phyloP scores from a whole-genome alignment of 1,284 basidiomycete genomes.

The Ustilago bromivora region DNA sequence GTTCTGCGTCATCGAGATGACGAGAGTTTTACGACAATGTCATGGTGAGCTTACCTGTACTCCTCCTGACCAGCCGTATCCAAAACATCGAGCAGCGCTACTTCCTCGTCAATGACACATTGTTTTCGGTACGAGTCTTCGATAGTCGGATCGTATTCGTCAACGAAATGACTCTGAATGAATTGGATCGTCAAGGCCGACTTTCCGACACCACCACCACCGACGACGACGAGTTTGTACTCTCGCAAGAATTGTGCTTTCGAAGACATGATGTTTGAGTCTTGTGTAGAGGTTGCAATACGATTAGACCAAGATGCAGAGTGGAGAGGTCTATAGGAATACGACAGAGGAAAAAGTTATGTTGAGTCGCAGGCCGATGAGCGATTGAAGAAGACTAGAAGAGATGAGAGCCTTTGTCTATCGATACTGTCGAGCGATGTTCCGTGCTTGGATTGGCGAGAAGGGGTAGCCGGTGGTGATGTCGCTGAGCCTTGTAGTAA shows the following conservation, averaged over 20 bases:
- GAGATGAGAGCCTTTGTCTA: background rate
- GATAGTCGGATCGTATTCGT: conserved; percentile 98
- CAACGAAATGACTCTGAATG: conserved; percentile 91
- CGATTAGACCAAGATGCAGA: background rate
- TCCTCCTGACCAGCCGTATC: conserved; percentile 99
- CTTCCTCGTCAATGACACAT: conserved; percentile 88
- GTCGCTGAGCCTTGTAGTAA: too few species aligned
- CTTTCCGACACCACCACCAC: conserved; percentile 97
- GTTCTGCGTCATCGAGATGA: background rate
- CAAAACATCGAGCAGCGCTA: conserved; percentile 94
- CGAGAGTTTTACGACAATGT: background rate
- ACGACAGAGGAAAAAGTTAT: background rate
- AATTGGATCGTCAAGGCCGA: conserved; percentile 97
- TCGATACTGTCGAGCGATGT: background rate
- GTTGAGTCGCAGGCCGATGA: background rate
- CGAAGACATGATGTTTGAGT: conserved; percentile 16
- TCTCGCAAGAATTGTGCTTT: conserved; percentile 77
- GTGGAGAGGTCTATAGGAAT: too few species aligned
- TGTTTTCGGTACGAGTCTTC: conserved; percentile 74
- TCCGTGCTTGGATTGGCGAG: background rate
- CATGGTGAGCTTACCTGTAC: conserved; percentile 79
- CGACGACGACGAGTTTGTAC: conserved; percentile 82
- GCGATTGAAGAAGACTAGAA: background rate
- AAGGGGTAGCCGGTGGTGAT: too few species aligned
- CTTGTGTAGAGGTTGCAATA: background rate